Conservation (phyloP, 2,329 filamentous ascomycete species). For the Aureobasidium sp. region DNA sequence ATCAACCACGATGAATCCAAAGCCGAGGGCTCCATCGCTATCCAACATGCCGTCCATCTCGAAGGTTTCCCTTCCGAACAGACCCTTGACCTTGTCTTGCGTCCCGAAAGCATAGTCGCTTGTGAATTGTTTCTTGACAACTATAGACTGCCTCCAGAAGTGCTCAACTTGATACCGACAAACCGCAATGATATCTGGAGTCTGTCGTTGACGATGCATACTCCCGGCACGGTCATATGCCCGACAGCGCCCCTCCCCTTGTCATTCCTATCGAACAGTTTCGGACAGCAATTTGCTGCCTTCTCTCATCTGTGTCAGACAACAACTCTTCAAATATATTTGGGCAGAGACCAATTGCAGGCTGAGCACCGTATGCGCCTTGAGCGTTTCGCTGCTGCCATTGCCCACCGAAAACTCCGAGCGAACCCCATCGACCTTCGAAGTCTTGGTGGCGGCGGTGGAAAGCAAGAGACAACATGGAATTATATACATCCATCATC, state of each 20-base stretch:
- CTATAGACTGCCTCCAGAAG: constrained; percentile 1
- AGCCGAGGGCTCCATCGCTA: not conserved
- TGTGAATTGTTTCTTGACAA: not conserved
- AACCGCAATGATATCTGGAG: not conserved
- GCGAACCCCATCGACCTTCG: constrained; percentile 10
- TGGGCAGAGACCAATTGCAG: not conserved
- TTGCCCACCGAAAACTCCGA: not conserved
- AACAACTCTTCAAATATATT: not conserved
- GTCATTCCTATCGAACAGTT: not conserved
- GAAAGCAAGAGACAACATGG: constrained; percentile 8
- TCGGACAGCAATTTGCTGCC: constrained; percentile 3
- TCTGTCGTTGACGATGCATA: not conserved
- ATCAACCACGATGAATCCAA: constrained; percentile 4
- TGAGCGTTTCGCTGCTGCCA: not conserved
- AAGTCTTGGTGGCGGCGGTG: constrained; percentile 3
- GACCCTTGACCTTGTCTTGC: constrained; percentile 3
- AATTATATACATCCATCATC: not conserved
- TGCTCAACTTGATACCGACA: not conserved
- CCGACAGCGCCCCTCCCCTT: constrained; percentile 6
- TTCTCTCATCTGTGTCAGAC: constrained; percentile 10
- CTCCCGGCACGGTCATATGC: constrained; percentile 4
- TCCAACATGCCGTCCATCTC: constrained; percentile 7
- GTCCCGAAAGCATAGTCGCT: constrained; percentile 6
- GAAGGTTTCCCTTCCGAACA: not conserved
- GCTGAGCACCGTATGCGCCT: not conserved